phyloP scores from a whole-genome alignment of 352 stramenopile genomes.

The Phytophthora pistaciae region DNA sequence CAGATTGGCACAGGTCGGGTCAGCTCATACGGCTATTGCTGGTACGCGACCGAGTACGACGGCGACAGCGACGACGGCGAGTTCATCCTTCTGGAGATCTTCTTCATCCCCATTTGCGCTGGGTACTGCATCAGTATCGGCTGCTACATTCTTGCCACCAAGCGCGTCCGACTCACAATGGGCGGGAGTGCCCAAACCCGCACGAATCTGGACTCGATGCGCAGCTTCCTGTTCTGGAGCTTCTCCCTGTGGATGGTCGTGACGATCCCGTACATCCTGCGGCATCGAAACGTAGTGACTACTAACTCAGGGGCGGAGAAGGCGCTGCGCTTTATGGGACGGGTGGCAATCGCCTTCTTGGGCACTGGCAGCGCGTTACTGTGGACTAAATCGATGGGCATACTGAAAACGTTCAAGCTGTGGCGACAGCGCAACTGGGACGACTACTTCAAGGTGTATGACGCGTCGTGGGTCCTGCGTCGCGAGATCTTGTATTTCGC shows the following conservation, averaged over 20 bases:
- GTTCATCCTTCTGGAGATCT: constrained; percentile 69
- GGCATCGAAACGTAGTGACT: constrained; percentile 59
- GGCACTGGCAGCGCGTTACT: constrained; percentile 71
- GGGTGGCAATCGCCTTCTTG: constrained; percentile 72
- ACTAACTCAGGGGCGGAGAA: constrained; percentile 70
- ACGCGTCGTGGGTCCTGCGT: constrained; percentile 85
- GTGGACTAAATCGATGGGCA: constrained; percentile 74
- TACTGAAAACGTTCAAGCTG: constrained; percentile 70
- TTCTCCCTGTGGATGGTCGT: constrained; percentile 78
- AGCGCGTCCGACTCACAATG: constrained; percentile 71
- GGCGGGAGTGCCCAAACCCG: constrained; percentile 51
- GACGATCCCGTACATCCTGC: constrained; percentile 73
- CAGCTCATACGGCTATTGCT: constrained; percentile 87
- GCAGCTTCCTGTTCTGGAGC: constrained; percentile 78
- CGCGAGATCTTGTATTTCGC: constrained; percentile 88
- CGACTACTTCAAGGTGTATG: constrained; percentile 88
- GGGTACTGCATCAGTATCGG: constrained; percentile 78
- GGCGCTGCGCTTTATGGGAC: constrained; percentile 69
- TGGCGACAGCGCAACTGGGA: constrained; percentile 88
- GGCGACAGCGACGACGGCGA: constrained; percentile 49
- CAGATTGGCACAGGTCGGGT: constrained; percentile 52
- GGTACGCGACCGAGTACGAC: constrained; percentile 59
- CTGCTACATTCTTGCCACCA: constrained; percentile 78
- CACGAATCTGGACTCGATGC: constrained; percentile 85
- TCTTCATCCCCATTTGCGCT: constrained; percentile 64